Evolutionary conservation across 1,139 yeast species (phyloP).

Genomic region (Yamadazyma jaroonii): DNA sequence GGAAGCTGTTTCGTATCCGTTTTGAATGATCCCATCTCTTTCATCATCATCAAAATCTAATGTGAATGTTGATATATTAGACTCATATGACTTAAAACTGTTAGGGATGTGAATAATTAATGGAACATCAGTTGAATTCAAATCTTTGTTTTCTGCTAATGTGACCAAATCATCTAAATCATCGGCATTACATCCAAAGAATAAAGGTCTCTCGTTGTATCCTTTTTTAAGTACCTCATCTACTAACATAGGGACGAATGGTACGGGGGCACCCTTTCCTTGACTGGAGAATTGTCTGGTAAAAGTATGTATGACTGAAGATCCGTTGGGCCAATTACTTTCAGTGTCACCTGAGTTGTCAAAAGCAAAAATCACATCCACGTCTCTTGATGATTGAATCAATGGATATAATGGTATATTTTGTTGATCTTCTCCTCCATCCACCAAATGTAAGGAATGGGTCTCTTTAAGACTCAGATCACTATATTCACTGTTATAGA

Average conservation of each 20-base stretch:
- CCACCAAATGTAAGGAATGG: slow-evolving; percentile 58
- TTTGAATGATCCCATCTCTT: slow-evolving; percentile 26
- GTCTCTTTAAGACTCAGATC: slow-evolving; percentile 10
- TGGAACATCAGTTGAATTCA: slow-evolving; percentile 36
- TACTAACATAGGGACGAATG: slow-evolving; percentile 34
- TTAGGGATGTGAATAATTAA: slow-evolving; percentile 41
- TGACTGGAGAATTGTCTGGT: slow-evolving; percentile 45
- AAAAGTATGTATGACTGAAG: slow-evolving; percentile 58
- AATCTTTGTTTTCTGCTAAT: slow-evolving; percentile 24
- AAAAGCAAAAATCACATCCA: slow-evolving; percentile 78
- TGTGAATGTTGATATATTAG: slow-evolving; percentile 41
- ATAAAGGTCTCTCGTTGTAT: slow-evolving; percentile 31
- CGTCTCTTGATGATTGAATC: slow-evolving; percentile 63
- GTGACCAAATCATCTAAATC: slow-evolving; percentile 28
- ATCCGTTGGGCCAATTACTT: slow-evolving; percentile 73
- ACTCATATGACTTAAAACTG: slow-evolving; percentile 24
- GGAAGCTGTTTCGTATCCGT: slow-evolving; percentile 40
- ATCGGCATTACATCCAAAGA: slow-evolving; percentile 40
- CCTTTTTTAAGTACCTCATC: slow-evolving; percentile 26
- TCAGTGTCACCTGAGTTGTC: slow-evolving; percentile 84
- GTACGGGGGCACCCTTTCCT: slow-evolving; percentile 41
- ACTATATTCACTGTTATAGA: slow-evolving; percentile 21
- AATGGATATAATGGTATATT: slow-evolving; percentile 79
- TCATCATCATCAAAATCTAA: slow-evolving; percentile 38
- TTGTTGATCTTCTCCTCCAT: slow-evolving; percentile 85